Evolutionary conservation across 768 basidiomycete genomes (phyloP).

Genomic region (Pulveroboletus sp.): DNA sequence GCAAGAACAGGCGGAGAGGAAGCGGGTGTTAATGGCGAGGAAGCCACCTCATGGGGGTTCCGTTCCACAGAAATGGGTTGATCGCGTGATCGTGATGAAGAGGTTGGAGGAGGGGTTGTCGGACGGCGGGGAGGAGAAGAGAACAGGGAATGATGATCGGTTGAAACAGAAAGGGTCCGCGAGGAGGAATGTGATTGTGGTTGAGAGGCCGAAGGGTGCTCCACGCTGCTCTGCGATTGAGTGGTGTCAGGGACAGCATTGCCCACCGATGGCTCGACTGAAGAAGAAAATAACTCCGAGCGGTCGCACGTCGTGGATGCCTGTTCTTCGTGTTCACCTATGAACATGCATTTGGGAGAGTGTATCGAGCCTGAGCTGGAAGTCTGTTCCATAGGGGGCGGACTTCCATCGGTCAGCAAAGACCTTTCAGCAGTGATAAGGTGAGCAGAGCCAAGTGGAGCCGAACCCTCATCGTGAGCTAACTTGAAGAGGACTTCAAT

Average conservation of each 20-base stretch:
- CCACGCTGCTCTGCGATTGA: background rate
- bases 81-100: slow-evolving; percentile 9
- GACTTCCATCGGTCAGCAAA: background rate
- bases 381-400: background rate
- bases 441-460: background rate
- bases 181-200: slow-evolving; percentile 2
- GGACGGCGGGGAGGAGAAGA: slow-evolving; percentile 12
- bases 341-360: background rate
- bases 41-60: background rate
- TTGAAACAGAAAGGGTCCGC: slow-evolving; percentile 14
- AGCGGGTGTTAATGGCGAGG: slow-evolving; percentile 23
- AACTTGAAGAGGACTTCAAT: slow-evolving; percentile 20
- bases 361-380: background rate
- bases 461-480: slow-evolving; percentile 6
- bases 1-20: slow-evolving; percentile 12
- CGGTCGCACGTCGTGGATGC: background rate
- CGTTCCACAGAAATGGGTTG: slow-evolving; percentile 1
- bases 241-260: background rate
- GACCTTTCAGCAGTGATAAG: background rate
- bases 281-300: slow-evolving; percentile 25
- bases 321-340: background rate
- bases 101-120: slow-evolving; percentile 18
- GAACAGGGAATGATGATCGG: slow-evolving; percentile 11
- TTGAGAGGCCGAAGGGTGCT: background rate
- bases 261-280: background rate